Percentiles rank a stretch among this genome's conserved stretches.
phyloP scores from a whole-genome alignment of 345 rosid species.

The Hibiscus syriacus region DNA sequence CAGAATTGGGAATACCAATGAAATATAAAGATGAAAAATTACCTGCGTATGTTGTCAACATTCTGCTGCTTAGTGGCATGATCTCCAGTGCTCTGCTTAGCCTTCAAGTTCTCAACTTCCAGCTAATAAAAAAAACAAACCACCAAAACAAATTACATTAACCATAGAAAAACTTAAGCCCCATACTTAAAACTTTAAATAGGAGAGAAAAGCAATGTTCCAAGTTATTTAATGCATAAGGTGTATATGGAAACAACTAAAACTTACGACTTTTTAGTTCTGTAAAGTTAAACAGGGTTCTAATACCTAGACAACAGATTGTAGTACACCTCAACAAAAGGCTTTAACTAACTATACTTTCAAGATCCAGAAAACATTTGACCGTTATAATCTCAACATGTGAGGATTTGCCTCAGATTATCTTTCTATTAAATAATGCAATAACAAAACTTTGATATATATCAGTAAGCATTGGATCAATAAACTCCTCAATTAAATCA shows the following conservation, averaged over 20 bases:
- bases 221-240: background rate
- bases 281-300: background rate
- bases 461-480: background rate
- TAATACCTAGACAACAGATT: background rate
- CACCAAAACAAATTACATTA: constrained; percentile 14
- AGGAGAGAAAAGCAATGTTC: background rate
- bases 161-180: constrained; percentile 4
- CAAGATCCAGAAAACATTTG: background rate
- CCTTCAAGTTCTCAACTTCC: constrained; percentile 59
- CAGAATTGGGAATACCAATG: background rate
- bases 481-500: background rate
- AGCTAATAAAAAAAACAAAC: constrained; percentile 32
- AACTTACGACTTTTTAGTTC: background rate
- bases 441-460: background rate
- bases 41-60: constrained; percentile 41
- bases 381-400: background rate
- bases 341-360: background rate
- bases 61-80: constrained; percentile 25
- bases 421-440: background rate
- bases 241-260: background rate
- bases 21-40: constrained; percentile 11
- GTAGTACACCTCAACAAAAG: background rate
- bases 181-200: background rate
- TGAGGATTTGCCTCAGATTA: background rate
- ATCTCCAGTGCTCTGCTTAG: constrained; percentile 37